These are phyloP conservation scores for Termitomyces sp. DNA, from an alignment of 768 basidiomycete species.

Conservation along the genomic window DNA sequence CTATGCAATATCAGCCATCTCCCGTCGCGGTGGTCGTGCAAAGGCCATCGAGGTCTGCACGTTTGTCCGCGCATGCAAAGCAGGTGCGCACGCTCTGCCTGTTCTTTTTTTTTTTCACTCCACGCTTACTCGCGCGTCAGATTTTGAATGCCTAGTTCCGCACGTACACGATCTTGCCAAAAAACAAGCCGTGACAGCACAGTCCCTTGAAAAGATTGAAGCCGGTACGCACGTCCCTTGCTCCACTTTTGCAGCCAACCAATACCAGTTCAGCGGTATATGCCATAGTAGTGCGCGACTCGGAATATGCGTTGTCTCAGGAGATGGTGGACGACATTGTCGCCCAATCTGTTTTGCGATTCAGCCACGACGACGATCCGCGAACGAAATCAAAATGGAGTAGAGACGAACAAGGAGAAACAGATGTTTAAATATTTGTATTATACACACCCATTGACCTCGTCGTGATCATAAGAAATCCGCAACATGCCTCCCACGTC, in stretches of 20 bases:
- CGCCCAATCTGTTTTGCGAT: constrained; percentile 38
- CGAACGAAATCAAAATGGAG: constrained; percentile 3
- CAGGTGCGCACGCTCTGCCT: constrained; percentile 37
- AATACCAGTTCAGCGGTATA: constrained; percentile 51
- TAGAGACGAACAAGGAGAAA: constrained; percentile 20
- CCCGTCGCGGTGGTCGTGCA: constrained; percentile 57
- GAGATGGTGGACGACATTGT: constrained; percentile 71
- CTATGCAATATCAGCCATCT: constrained; percentile 81
- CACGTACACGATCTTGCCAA: constrained; percentile 70
- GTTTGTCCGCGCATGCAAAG: constrained; percentile 72
- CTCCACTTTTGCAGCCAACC: background rate
- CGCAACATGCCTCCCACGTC: constrained; percentile 18
- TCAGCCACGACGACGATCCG: constrained; percentile 4
- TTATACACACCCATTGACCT: background rate
- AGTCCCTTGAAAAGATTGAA: constrained; percentile 95
- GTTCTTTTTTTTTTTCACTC: background rate
- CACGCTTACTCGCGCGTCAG: constrained; percentile 29
- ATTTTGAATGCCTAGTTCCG: constrained; percentile 75
- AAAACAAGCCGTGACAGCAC: constrained; percentile 82
- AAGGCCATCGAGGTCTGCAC: constrained; percentile 60
- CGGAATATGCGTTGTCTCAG: constrained; percentile 66
- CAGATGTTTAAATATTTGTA: background rate
- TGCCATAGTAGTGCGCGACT: constrained; percentile 64
- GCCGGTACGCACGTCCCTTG: constrained; percentile 48
- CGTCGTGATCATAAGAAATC: constrained; percentile 12